A percentile compares a stretch with the other conserved stretches of the same genome.
These are phyloP conservation scores for Botrytis fabae DNA, from an alignment of 2,329 filamentous ascomycete species.

Conservation along the genomic window DNA sequence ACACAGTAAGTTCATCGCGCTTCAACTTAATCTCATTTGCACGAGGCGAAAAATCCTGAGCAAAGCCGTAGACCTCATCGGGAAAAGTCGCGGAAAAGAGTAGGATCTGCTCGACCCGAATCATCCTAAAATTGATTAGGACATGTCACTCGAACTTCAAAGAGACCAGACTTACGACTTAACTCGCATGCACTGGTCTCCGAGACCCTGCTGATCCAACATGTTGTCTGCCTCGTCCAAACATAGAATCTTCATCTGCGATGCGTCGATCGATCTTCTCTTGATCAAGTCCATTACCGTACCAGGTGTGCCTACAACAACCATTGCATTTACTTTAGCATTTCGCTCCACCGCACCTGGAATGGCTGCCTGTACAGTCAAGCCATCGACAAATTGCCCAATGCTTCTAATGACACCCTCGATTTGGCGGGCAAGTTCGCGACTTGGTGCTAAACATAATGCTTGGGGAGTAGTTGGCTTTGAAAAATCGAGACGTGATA, in stretches of 20 bases:
- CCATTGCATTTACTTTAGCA: constrained; percentile 68
- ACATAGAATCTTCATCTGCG: constrained; percentile 76
- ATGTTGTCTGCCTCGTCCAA: constrained; percentile 99
- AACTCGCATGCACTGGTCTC: constrained; percentile 90
- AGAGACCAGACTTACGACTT: constrained; percentile 65
- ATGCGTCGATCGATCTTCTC: constrained; percentile 70
- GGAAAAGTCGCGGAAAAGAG: constrained; percentile 98
- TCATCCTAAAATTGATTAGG: constrained; percentile 53
- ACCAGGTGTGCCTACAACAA: constrained; percentile 91
- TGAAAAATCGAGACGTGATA: constrained; percentile 78
- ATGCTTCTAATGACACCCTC: constrained; percentile 80
- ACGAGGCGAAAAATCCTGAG: constrained; percentile 77
- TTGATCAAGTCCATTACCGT: constrained; percentile 87
- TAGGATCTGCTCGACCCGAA: constrained; percentile 78
- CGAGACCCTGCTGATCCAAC: constrained; percentile 92
- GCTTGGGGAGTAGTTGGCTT: constrained; percentile 73
- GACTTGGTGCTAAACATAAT: constrained; percentile 84
- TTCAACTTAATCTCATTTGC: constrained; percentile 86
- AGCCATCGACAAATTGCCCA: constrained; percentile 76
- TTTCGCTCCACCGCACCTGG: constrained; percentile 73
- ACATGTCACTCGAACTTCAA: neutral
- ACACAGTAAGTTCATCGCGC: constrained; percentile 89
- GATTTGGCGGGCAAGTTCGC: constrained; percentile 94
- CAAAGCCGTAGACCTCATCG: constrained; percentile 80
- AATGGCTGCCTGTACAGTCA: constrained; percentile 79